Conservation (phyloP, 306 rosid genomes). For the Biancaea sappan region DNA sequence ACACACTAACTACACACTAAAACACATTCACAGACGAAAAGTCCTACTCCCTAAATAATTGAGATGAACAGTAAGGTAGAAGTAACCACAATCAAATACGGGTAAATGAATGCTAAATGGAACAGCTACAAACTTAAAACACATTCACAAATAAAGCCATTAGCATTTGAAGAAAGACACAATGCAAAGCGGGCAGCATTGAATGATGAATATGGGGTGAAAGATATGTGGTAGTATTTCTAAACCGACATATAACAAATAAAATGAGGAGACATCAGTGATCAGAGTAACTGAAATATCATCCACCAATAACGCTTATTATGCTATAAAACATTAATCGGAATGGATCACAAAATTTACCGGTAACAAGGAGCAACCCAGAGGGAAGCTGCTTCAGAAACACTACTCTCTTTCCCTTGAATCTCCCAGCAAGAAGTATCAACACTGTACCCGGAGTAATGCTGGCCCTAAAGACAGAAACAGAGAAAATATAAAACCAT, state of each 20-base stretch:
- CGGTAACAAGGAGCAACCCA: conserved; percentile 68
- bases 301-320: not conserved
- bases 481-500: not conserved
- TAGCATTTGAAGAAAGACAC: not conserved
- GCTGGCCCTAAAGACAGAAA: conserved; percentile 43
- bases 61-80: not conserved
- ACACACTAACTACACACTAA: not conserved
- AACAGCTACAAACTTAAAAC: not conserved
- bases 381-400: conserved; percentile 67
- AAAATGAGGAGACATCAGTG: not conserved
- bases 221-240: not conserved
- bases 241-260: not conserved
- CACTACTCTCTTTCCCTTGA: conserved; percentile 68
- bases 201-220: not conserved
- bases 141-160: not conserved
- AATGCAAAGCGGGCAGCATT: not conserved
- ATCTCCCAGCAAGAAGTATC: conserved; percentile 66
- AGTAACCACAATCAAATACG: not conserved
- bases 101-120: not conserved
- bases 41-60: not conserved
- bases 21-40: too few species aligned
- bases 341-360: conserved; percentile 30
- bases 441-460: conserved; percentile 63
- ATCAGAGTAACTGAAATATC: not conserved
- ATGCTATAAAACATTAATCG: not conserved